A percentile compares a stretch with the other conserved stretches of the same genome.
These are phyloP conservation scores for Leccinum pellstonianum DNA, from an alignment of 768 basidiomycete genomes.

Conservation along the genomic window DNA sequence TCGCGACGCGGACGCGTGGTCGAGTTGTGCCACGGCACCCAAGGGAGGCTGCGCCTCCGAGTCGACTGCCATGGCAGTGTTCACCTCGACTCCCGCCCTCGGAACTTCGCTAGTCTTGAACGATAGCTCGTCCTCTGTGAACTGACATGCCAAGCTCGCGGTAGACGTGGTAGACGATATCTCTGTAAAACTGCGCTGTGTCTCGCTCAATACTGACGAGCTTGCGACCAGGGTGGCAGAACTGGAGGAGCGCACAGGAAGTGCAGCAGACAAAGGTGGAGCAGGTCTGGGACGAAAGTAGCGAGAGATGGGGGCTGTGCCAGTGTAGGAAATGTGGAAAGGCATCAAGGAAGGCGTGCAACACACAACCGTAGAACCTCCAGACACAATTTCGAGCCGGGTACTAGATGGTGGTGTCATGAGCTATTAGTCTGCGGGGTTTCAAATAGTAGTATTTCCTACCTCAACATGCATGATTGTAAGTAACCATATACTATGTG, in stretches of 20 bases:
- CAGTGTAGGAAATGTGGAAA: conserved; percentile 71
- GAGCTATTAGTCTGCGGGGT: background rate
- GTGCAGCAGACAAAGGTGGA: conserved; percentile 17
- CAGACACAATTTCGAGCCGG: conserved; percentile 25
- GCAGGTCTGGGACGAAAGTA: conserved; percentile 59
- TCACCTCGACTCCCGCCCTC: background rate
- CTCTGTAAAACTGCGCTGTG: conserved; percentile 3
- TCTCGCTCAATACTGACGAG: conserved; percentile 10
- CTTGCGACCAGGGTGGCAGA: conserved; percentile 14
- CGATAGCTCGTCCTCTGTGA: background rate
- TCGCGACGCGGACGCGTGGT: background rate
- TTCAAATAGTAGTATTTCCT: background rate
- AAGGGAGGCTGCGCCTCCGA: conserved; percentile 15
- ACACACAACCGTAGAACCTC: conserved; percentile 23
- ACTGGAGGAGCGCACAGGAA: conserved; percentile 13
- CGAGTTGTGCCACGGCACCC: background rate
- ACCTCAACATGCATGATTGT: background rate
- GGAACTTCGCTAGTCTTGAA: background rate
- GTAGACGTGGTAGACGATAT: conserved; percentile 8
- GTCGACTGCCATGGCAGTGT: conserved; percentile 1
- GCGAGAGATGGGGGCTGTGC: conserved; percentile 69
- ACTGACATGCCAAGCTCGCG: background rate
- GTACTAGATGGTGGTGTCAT: background rate
- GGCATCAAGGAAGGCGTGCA: conserved; percentile 77
- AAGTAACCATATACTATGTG: background rate